Base-by-base conservation (phyloP, 345 rosid genomes). In the Citrus cavaleriei region DNA sequence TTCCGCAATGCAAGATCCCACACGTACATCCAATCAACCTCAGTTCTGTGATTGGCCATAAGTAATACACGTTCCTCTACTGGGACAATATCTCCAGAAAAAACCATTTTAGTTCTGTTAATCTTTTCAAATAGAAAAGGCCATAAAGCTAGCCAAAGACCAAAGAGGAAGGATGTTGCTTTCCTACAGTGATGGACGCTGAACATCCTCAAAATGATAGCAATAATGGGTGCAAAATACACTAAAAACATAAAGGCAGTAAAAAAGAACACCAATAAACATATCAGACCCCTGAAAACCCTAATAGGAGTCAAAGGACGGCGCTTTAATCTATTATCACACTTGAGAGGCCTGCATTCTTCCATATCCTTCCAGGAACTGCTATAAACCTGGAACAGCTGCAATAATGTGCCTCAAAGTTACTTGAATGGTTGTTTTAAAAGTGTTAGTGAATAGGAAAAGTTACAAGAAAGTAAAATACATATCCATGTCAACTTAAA, bases 1-100 rank as follows among this genome's bases (percentile, higher is more conserved):
- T 92, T 93, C 38, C 97, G 82, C 89, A 92, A 74, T 7, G 97
- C 98, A 42, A 93, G 89, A 77, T 92, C 81, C 98, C 98, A 93
- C 77, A 93, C 37, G 85, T 92, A 93, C 98, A 93, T 93, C 97
- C 98, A 93, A 86, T 92, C 97, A 10, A 92, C 95, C 83, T 92
- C 98, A n/a, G 98, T 93, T 88, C 95, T 90, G 84, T 93, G 95
- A 80, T 93, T 93, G 30, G 94, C 84, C 72, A 93, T 85, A 12
- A 93, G 85, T 84, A 93, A 58, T 55, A 89, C 91, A 55, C 91
- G 91, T 82, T 89, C 93, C 75, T 84, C 83, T 10, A 54, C 75
- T 0, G 93, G 95, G 34, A 89, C 81, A 60, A 19, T 40, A 76
- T 93, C 94, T 66, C 97, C 97, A 60, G 85, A 93, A 77, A 93